These are phyloP conservation scores for Geoglossum glabrum DNA, from an alignment of 495 filamentous ascomycete species.

Conservation along the genomic window DNA sequence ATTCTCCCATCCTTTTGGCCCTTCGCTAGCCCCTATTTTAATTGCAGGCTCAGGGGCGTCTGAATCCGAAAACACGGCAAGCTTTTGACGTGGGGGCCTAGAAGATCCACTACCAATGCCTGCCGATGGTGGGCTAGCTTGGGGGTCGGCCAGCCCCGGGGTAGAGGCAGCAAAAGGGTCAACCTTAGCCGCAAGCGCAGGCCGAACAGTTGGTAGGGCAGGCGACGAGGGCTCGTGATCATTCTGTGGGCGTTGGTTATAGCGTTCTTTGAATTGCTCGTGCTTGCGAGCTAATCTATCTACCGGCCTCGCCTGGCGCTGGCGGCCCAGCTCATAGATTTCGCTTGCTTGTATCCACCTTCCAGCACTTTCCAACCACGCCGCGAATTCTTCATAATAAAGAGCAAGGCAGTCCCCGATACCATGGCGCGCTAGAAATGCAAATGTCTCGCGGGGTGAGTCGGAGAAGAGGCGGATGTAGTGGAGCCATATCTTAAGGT, in stretches of 20 bases:
- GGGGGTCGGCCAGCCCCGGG: slow-evolving; percentile 34
- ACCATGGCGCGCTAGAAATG: slow-evolving; percentile 70
- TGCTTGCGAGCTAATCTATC: slow-evolving; percentile 74
- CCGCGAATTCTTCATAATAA: slow-evolving; percentile 96
- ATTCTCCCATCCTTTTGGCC: slow-evolving; percentile 69
- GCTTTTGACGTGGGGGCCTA: slow-evolving; percentile 49
- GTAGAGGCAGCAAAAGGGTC: slow-evolving; percentile 48
- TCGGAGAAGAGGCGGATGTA: slow-evolving; percentile 89
- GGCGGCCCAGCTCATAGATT: slow-evolving; percentile 71
- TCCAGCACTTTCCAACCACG: slow-evolving; percentile 68
- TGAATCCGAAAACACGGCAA: slow-evolving; percentile 77
- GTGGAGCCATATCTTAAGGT: slow-evolving; percentile 80
- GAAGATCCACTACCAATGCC: slow-evolving; percentile 29
- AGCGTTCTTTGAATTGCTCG: slow-evolving; percentile 67
- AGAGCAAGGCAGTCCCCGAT: slow-evolving; percentile 76
- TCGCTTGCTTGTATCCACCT: slow-evolving; percentile 87
- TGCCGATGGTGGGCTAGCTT: slow-evolving; percentile 24
- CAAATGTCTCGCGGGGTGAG: slow-evolving; percentile 74
- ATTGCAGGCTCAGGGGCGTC: slow-evolving; percentile 23
- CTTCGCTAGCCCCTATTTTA: slow-evolving; percentile 20
- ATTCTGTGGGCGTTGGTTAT: slow-evolving; percentile 36
- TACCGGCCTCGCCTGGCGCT: slow-evolving; percentile 65
- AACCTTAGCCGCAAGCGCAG: slow-evolving; percentile 69
- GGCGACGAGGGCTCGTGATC: slow-evolving; percentile 58
- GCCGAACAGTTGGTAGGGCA: slow-evolving; percentile 60